Conservation (phyloP, 2,329 filamentous ascomycete species). For the Fonsecaea monophora region DNA sequence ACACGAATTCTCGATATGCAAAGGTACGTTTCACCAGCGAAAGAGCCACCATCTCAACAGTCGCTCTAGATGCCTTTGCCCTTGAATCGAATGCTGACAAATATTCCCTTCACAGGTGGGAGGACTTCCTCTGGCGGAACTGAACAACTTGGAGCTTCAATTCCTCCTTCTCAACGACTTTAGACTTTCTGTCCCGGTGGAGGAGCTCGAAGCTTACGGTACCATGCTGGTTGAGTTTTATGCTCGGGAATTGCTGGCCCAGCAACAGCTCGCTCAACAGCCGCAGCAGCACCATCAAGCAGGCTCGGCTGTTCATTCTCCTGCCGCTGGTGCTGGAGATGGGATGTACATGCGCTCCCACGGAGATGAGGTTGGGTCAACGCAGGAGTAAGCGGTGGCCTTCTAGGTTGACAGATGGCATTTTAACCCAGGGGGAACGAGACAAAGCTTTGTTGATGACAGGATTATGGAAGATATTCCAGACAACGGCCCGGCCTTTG, state of each 20-base stretch:
- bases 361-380: conserved; percentile 10
- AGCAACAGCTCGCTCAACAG: conserved; percentile 53
- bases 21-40: conserved; percentile 68
- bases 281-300: conserved; percentile 15
- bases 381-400: conserved; percentile 8
- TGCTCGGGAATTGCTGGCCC: conserved; percentile 81
- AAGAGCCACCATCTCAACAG: not conserved
- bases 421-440: not conserved
- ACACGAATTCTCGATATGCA: conserved; percentile 98
- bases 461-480: not conserved
- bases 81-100: conserved; percentile 32
- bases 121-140: conserved; percentile 85
- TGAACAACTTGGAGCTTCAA: conserved; percentile 95
- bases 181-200: conserved; percentile 86
- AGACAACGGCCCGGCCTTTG: not conserved
- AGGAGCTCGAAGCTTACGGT: conserved; percentile 94
- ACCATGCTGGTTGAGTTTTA: conserved; percentile 99
- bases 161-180: conserved; percentile 97
- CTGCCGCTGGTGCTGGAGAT: conserved; percentile 20
- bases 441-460: not conserved
- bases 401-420: conserved; percentile 21
- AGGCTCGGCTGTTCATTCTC: conserved; percentile 22
- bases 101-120: conserved; percentile 71
- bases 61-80: conserved; percentile 7
- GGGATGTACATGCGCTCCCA: conserved; percentile 38